Evolutionary conservation across 305 asterid species (phyloP), one percentile per base, ranked within the genome.

Genomic region (Fraxinus nigra): DNA sequence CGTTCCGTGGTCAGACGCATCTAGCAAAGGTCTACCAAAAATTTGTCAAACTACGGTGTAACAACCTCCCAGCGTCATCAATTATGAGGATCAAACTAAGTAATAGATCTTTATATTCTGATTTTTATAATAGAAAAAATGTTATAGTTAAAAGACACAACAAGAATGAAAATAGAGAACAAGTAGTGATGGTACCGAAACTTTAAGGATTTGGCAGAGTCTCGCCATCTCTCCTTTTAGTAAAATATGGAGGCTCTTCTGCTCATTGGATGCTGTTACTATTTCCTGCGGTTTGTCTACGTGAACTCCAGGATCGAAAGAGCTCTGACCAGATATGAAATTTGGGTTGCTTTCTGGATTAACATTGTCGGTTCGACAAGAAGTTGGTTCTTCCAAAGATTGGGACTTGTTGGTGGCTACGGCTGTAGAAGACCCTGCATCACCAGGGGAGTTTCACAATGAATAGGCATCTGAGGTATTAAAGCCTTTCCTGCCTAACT

Each of bases 201-300:
- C 87, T 80, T 89, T 86, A 79, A 96, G 93, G 85, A 83, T 78
- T 82, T 87, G 85, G 85, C 97, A 90, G 4, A 96, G 92, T 87
- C 85, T 91, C 30, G 59, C 83, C 78, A 92, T 85, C 85, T 90
- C 94, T 80, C 86, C 87, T 79, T 82, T 92, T 86, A 96, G 89
- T 86, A 79, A 85, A 81, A 32, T 73, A 75, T 90, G 90, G 82
- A 89, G 86, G 82, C 81, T 83, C 87, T 90, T 87, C 88, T 82
- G 93, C 84, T 85, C 94, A 84, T 85, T 81, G 46, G 84, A 83
- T 59, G 84, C 76, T 78, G 84, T 80, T 59, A 74, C 48, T 72
- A 76, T 83, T 77, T 75, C 84, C 82, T 77, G 86, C 30, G 87
- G 79, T 65, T 81, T 87, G 79, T 81, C 85, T 4, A 59, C 79